phyloP scores from a whole-genome alignment of 345 rosid species.

The Acer saccharum region DNA sequence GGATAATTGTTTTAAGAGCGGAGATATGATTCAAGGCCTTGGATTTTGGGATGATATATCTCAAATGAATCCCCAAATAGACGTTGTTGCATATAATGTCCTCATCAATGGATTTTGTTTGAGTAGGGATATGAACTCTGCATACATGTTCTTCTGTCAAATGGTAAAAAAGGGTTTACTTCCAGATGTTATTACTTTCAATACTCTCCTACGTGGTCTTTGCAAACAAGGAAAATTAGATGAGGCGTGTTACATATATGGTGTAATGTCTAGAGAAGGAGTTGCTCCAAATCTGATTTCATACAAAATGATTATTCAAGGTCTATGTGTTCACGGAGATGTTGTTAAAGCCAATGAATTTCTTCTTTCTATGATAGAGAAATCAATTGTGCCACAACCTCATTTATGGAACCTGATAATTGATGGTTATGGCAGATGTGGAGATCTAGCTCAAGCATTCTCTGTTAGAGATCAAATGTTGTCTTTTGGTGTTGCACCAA shows the following conservation, averaged over 20 bases:
- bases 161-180: slow-evolving; percentile 67
- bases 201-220: slow-evolving; percentile 64
- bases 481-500: slow-evolving; percentile 57
- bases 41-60: slow-evolving; percentile 49
- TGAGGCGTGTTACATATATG: slow-evolving; percentile 53
- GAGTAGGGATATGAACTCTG: slow-evolving; percentile 39
- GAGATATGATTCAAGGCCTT: slow-evolving; percentile 50
- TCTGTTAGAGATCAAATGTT: slow-evolving; percentile 55
- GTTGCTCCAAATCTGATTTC: slow-evolving; percentile 65
- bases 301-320: slow-evolving; percentile 57
- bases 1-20: slow-evolving; percentile 69
- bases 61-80: slow-evolving; percentile 32
- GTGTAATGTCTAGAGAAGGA: slow-evolving; percentile 50
- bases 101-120: slow-evolving; percentile 62
- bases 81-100: slow-evolving; percentile 62
- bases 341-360: slow-evolving; percentile 45
- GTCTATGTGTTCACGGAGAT: slow-evolving; percentile 51
- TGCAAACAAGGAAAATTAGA: slow-evolving; percentile 57
- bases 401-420: slow-evolving; percentile 67
- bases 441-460: slow-evolving; percentile 49
- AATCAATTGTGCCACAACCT: slow-evolving; percentile 51
- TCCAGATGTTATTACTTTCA: slow-evolving; percentile 66
- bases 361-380: slow-evolving; percentile 46
- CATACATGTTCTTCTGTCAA: slow-evolving; percentile 49
- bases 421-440: slow-evolving; percentile 58